phyloP scores from a whole-genome alignment of 73 alveolate species.

The Paramecium biaurelia region DNA sequence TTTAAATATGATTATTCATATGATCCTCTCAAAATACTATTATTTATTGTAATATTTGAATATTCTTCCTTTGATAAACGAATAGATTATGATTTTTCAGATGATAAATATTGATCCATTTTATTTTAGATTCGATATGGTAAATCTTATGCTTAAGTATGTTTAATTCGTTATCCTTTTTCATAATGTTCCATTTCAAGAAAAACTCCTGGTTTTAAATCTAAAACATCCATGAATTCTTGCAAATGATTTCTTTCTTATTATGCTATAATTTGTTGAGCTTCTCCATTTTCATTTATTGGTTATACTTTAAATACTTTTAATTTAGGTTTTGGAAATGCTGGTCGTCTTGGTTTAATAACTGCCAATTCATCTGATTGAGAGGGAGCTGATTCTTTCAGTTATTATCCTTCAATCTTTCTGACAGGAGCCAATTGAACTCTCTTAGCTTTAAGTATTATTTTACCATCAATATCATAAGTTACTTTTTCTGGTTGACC shows the following conservation, averaged over 20 bases:
- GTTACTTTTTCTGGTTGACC: conserved; percentile 39
- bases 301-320: conserved; percentile 1
- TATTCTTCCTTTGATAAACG: conserved; percentile 39
- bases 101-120: conserved; percentile 5
- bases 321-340: neutral
- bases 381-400: neutral
- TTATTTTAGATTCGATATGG: neutral
- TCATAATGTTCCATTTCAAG: neutral
- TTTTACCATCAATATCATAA: conserved; percentile 45
- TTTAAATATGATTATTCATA: conserved; percentile 35
- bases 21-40: conserved; percentile 17
- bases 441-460: conserved; percentile 1
- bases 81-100: conserved; percentile 17
- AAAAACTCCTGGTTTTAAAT: conserved; percentile 27
- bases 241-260: neutral
- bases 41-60: neutral
- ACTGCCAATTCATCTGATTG: neutral
- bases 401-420: neutral
- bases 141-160: conserved; percentile 22
- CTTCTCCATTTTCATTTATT: neutral
- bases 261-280: neutral
- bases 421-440: neutral
- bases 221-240: neutral
- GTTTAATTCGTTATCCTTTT: neutral
- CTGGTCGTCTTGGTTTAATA: neutral